Evolutionary conservation across 176 grass and related monocot genomes (phyloP).

Genomic region (Olyra latifolia): DNA sequence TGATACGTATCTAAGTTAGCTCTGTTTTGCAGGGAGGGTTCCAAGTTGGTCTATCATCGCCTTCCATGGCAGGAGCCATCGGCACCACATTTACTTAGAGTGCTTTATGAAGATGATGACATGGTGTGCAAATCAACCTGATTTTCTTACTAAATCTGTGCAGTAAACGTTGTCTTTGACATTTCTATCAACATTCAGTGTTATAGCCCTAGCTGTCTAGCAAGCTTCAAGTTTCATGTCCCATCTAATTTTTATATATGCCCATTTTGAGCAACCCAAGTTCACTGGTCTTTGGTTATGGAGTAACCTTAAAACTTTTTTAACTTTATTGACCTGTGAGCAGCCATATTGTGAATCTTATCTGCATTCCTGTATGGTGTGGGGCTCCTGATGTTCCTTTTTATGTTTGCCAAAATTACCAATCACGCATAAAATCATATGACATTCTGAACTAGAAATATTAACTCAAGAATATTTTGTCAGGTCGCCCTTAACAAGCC

Average conservation of each 20-base stretch:
- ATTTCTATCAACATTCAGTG: not conserved
- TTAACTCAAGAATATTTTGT: constrained; percentile 20
- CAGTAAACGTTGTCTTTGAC: not conserved
- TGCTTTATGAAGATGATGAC: constrained; percentile 94
- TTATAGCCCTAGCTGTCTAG: not conserved
- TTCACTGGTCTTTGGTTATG: not conserved
- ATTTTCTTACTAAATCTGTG: not conserved
- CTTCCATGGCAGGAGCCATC: constrained; percentile 78
- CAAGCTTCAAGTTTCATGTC: constrained; percentile 10
- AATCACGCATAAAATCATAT: not conserved
- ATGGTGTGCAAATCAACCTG: constrained; percentile 51
- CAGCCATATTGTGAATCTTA: no score
- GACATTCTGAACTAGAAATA: not conserved
- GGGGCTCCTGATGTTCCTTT: no score
- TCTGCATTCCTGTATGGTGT: no score
- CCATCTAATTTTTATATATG: not conserved
- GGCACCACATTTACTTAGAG: constrained; percentile 64
- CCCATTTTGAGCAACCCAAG: not conserved
- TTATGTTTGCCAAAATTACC: not conserved
- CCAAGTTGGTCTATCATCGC: constrained; percentile 72
- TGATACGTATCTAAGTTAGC: constrained; percentile 4
- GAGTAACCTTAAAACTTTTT: not conserved
- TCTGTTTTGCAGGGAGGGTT: constrained; percentile 60
- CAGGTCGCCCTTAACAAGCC: constrained; percentile 86
- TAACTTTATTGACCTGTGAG: not conserved